These are phyloP conservation scores for Scenedesmus sp. DNA, from an alignment of 163 green algal species.

Conservation along the genomic window DNA sequence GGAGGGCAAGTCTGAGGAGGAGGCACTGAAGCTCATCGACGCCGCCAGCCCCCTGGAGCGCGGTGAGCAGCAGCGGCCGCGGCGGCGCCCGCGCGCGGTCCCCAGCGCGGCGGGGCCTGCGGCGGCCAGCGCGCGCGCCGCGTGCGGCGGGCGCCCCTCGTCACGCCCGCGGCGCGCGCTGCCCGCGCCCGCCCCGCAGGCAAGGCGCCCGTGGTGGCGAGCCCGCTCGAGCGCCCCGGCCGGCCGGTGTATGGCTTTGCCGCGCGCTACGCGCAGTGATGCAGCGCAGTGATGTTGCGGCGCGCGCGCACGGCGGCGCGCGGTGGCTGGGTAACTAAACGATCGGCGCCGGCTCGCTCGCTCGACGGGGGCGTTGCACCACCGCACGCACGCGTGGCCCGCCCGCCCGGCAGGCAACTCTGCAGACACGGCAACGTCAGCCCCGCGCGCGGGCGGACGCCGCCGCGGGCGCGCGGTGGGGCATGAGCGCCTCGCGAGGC, in stretches of 20 bases:
- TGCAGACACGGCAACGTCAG: no score
- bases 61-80: neutral
- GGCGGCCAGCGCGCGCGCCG: neutral
- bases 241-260: constrained; percentile 48
- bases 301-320: no score
- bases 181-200: neutral
- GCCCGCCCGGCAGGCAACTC: no score
- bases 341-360: no score
- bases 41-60: neutral
- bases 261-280: constrained; percentile 30
- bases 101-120: neutral
- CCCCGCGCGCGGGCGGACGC: no score
- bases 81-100: neutral
- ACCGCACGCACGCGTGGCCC: no score
- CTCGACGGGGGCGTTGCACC: no score
- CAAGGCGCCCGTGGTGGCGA: neutral
- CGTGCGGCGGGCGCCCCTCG: neutral
- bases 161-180: neutral
- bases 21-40: constrained; percentile 14
- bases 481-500: no score
- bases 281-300: neutral
- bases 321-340: no score
- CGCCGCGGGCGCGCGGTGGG: no score
- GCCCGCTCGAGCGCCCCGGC: constrained; percentile 23
- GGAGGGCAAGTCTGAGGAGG: constrained; percentile 44